phyloP scores from a whole-genome alignment of 345 rosid species.

The Tarenaya hassleriana region DNA sequence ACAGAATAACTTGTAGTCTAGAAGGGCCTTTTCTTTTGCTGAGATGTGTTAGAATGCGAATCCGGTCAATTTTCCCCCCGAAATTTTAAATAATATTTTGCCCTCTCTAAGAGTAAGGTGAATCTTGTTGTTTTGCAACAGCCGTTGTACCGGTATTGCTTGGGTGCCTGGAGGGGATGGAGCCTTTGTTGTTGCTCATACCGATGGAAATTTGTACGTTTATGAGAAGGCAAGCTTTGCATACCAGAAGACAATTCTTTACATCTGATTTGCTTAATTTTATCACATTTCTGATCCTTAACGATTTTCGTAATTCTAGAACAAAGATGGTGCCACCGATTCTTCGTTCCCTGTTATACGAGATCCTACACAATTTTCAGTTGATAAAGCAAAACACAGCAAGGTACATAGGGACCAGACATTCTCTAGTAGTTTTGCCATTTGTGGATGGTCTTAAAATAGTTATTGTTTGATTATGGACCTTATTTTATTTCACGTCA shows the following conservation, averaged over 20 bases:
- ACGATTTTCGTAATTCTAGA: conserved; percentile 34
- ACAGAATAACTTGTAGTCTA: conserved; percentile 11
- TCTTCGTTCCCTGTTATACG: conserved; percentile 88
- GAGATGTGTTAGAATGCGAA: conserved; percentile 2
- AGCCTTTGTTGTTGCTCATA: conserved; percentile 87
- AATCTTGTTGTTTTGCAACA: conserved; percentile 34
- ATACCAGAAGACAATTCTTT: conserved; percentile 10
- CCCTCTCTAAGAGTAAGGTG: conserved; percentile 15
- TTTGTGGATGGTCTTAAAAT: conserved; percentile 6
- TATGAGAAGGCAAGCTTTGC: conserved; percentile 86
- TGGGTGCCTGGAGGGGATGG: conserved; percentile 99
- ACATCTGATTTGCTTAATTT: conserved; percentile 3
- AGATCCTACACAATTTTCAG: conserved; percentile 80
- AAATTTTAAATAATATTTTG: not conserved
- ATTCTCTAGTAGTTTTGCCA: conserved; percentile 8
- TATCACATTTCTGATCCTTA: conserved; percentile 14
- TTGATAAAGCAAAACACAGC: conserved; percentile 85
- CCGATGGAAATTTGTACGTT: conserved; percentile 91
- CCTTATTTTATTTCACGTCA: conserved; percentile 9
- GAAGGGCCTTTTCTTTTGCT: not conserved
- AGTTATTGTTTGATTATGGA: conserved; percentile 15
- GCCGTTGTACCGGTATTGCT: conserved; percentile 84
- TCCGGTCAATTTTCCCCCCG: conserved; percentile 2
- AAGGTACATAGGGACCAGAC: conserved; percentile 46
- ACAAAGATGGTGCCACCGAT: conserved; percentile 88